These are phyloP conservation scores for Aureobasidium sp. DNA, from an alignment of 2,329 filamentous ascomycete species.

Conservation along the genomic window DNA sequence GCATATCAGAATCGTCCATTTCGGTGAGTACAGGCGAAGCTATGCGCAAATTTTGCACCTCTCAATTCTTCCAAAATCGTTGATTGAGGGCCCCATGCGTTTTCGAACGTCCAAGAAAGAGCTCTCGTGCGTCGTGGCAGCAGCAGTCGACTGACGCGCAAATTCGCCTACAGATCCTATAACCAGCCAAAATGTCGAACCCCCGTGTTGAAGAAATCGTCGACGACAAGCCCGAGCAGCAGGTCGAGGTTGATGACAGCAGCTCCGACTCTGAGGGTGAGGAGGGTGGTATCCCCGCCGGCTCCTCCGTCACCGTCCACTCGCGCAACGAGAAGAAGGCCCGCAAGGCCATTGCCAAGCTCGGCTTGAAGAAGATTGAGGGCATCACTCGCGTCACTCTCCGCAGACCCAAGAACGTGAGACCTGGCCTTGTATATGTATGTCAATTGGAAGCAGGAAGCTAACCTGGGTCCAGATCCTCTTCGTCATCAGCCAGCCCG, in stretches of 20 bases:
- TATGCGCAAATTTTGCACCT: conserved; percentile 2
- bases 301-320: conserved; percentile 85
- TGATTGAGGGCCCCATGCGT: not conserved
- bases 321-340: conserved; percentile 99
- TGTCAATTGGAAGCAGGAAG: not conserved
- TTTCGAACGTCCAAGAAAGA: not conserved
- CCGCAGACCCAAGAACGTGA: conserved; percentile 96
- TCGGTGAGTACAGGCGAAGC: conserved; percentile 10
- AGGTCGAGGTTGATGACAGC: conserved; percentile 63
- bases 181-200: conserved; percentile 72
- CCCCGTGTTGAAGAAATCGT: conserved; percentile 95
- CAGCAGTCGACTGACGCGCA: conserved; percentile 13
- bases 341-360: conserved; percentile 97
- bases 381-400: conserved; percentile 98
- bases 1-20: conserved; percentile 5
- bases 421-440: conserved; percentile 34
- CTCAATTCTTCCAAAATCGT: not conserved
- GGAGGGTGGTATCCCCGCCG: conserved; percentile 66
- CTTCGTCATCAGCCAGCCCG: conserved; percentile 99
- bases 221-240: conserved; percentile 76
- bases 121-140: not conserved
- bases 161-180: conserved; percentile 11
- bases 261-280: conserved; percentile 72
- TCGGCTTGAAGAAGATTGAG: conserved; percentile 90
- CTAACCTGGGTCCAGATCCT: conserved; percentile 61